Evolutionary conservation across 2,329 filamentous ascomycete species (phyloP), one percentile per base, ranked within the genome.

Genomic region (Ophiosphaerella narmari): DNA sequence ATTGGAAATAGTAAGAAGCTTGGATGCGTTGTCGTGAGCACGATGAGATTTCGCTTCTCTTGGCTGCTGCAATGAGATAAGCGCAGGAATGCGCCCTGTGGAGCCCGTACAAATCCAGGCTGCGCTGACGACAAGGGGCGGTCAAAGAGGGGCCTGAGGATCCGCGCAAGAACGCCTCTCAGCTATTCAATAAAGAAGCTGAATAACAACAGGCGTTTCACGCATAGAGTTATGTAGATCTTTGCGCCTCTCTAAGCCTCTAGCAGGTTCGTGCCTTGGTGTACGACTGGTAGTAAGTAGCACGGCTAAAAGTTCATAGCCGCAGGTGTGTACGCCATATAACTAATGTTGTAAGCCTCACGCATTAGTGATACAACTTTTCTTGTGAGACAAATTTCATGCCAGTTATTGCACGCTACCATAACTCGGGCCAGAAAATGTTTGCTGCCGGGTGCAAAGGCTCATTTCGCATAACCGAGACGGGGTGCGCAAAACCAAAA

Each of bases 1-100:
- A 50, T 57, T 55, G 49, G 56, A 56, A 29, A 46, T 42, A 43
- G 52, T 52, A 40, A 57, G 53, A 62, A 54, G 58, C 60, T 59
- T 65, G 36, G 38, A 32, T 45, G 41, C 41, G 38, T 51, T 48
- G 46, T 43, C 41, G 54, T 52, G 50, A 52, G 54, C 48, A 41
- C 40, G 13, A 41, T 50, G 33, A 32, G 43, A 23, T 39, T 39
- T 33, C 45, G 24, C 46, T 44, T 37, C 37, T 21, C 44, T 29
- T 33, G 31, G 32, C 45, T 50, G 37, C 55, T 55, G 31, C 42
- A 59, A 44, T 39, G 16, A 48, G 51, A 43, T 52, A 55, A 50
- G 58, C 44, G 55, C 50, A 55, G 52, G 53, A 53, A 48, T 52
- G 49, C 52, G 47, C 57, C 52, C 24, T 35, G 46, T 35, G 44